phyloP scores from a whole-genome alignment of 2,329 filamentous ascomycete genomes.

The Cordyceps cicadae region DNA sequence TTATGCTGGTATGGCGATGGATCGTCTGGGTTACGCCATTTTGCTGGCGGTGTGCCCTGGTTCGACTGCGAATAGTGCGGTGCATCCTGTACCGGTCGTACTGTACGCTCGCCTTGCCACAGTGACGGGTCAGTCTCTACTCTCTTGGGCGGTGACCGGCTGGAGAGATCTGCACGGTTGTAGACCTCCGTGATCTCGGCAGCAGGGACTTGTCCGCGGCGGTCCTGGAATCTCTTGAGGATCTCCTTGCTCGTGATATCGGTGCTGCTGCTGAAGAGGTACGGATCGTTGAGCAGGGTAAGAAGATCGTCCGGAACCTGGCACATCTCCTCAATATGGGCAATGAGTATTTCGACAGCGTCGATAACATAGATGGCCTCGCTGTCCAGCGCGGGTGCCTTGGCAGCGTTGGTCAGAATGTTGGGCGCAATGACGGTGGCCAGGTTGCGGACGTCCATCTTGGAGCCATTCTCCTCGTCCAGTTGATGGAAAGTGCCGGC shows the following conservation, averaged over 20 bases:
- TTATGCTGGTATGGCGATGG: constrained; percentile 35
- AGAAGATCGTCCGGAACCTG: constrained; percentile 91
- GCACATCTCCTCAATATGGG: constrained; percentile 92
- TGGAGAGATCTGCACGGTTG: constrained; percentile 50
- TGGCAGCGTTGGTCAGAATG: constrained; percentile 67
- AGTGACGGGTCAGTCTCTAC: constrained; percentile 84
- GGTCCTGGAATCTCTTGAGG: constrained; percentile 82
- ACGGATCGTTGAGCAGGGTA: constrained; percentile 74
- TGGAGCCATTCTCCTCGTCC: constrained; percentile 92
- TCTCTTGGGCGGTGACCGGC: constrained; percentile 45
- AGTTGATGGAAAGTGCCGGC: constrained; percentile 94
- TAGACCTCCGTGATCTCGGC: constrained; percentile 50
- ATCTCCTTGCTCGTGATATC: constrained; percentile 98
- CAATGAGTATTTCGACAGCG: constrained; percentile 83
- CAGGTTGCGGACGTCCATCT: constrained; percentile 98
- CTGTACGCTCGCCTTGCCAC: constrained; percentile 76
- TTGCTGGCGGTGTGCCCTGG: constrained; percentile 42
- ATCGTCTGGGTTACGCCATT: constrained; percentile 40
- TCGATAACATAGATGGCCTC: constrained; percentile 92
- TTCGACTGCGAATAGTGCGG: constrained; percentile 15
- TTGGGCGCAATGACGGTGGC: constrained; percentile 97
- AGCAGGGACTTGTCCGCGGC: constrained; percentile 52
- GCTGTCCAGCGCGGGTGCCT: constrained; percentile 62
- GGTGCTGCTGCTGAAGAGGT: constrained; percentile 69
- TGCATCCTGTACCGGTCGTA: constrained; percentile 63